Evolutionary conservation across 768 basidiomycete genomes (phyloP).

Genomic region (Harrya chromipes): DNA sequence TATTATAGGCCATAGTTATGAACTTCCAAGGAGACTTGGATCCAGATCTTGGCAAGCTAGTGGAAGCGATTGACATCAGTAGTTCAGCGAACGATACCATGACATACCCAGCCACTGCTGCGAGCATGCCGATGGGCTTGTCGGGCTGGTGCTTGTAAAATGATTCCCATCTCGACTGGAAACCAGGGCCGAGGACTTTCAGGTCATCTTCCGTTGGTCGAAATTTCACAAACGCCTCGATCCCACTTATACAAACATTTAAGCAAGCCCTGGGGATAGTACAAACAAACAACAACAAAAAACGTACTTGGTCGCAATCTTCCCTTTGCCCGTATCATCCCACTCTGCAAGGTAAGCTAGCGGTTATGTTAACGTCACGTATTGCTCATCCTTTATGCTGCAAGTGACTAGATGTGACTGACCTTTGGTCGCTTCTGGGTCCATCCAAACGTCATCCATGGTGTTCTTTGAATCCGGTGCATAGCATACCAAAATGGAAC

Average conservation of each 20-base stretch:
- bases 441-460: conserved; percentile 43
- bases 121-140: conserved; percentile 34
- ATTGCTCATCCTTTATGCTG: too few species aligned
- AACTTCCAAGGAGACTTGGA: conserved; percentile 19
- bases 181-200: conserved; percentile 16
- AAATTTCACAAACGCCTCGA: conserved; percentile 21
- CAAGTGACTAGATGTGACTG: conserved; percentile 25
- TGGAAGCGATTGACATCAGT: too few species aligned
- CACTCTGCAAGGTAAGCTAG: conserved; percentile 33
- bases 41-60: conserved; percentile 25
- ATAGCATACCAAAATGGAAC: conserved; percentile 10
- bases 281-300: too few species aligned
- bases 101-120: conserved; percentile 38
- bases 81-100: too few species aligned
- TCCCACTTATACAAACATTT: conserved; percentile 2
- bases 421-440: conserved; percentile 32
- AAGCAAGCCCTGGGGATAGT: background rate
- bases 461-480: conserved; percentile 46
- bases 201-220: conserved; percentile 23
- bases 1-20: conserved; percentile 30
- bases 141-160: conserved; percentile 16
- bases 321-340: conserved; percentile 38
- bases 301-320: conserved; percentile 52
- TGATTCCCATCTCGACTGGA: conserved; percentile 19
- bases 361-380: background rate